Base-by-base conservation (phyloP, 768 basidiomycete genomes). In the Rhizopogon salebrosus region DNA sequence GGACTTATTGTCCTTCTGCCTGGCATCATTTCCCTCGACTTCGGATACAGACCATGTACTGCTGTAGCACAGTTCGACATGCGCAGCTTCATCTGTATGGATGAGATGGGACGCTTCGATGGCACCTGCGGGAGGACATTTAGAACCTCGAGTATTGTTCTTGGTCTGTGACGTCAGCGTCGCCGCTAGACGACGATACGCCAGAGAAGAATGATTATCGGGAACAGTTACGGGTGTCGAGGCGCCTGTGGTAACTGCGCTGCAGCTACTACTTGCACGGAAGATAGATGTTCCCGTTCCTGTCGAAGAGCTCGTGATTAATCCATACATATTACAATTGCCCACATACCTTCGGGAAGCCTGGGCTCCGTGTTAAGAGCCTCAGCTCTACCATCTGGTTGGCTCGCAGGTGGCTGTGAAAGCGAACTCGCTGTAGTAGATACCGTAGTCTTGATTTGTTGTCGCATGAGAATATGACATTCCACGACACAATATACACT, bases 81-180 rank as follows among this genome's bases (percentile, higher is more conserved):
- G 41, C 34, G 59, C 59, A 10, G 59, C 55, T 9, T 61, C 57
- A 4, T 60, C 66, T 16, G 51, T 9, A 6, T 59, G 57, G 4
- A 57, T 72, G 49, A 67, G 64, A 54, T 72, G 75, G 16, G 81
- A 80, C 41, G 72, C 54, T 14, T 85, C 84, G 0, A 82, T 83
- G n/a, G 87, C 85, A 5, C 75, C 77, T 1, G 87, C 86, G 62
- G 87, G 86, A 2, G 88, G 60, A 11, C 87, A 83, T 65, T 89
- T 89, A 48, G 80, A 78, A 4, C 83, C 79, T 48, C 58, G 62
- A 77, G 90, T 82, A 60, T 90, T 88, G 53, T 75, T 79, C 68
- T 86, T 87, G 58, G 94, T 92, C 58, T 91, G 88, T 22, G 86
- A 87, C 88, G 94, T 92, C 41, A 95, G 69, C 24, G 76, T 82